Evolutionary conservation across 2,329 filamentous ascomycete genomes (phyloP), one percentile per base, ranked within the genome.

Genomic region (Zelopaecilomyces penicillatus): DNA sequence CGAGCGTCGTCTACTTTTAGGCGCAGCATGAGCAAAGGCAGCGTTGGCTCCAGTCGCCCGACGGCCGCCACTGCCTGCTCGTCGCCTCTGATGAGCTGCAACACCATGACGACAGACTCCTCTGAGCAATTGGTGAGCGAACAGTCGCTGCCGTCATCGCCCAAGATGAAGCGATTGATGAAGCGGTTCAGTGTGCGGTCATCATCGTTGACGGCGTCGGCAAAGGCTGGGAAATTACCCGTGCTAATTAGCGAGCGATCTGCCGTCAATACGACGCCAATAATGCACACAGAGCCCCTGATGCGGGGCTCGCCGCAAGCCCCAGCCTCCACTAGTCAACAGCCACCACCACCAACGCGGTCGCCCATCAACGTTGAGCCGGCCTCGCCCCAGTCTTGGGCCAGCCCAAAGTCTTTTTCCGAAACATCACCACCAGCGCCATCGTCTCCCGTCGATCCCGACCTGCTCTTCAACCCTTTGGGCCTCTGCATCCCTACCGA

Each of bases 401-500:
- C 19, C 19, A 19, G 19, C 19, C 26, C 37, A 28, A 26, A 12
- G 30, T 19, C 30, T 52, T 48, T 46, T 51, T 48, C 45, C 52
- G 50, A 49, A 39, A 42, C 42, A 45, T 43, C 45, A 42, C 42
- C 37, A 52, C 53, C 48, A 48, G 54, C 49, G 49, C 49, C 51
- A 41, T 52, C 54, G 38, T 58, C 53, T 45, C 52, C 55, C 41
- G 35, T 54, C 49, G 49, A 57, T 55, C 52, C 50, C 52, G 58
- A 60, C 50, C 61, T 55, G 45, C 57, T 57, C 50, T 76, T 72
- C 54, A 67, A 67, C 48, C 75, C 76, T 47, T 69, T 82, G 57
- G 72, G 68, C 56, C 73, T 78, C 40, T 58, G 64, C 46, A 80
- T 82, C 54, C 77, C 78, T 37, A 73, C 71, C 44, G 74, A 75